Base-by-base conservation (phyloP, 2,329 filamentous ascomycete species). In the Penicillium sp. region DNA sequence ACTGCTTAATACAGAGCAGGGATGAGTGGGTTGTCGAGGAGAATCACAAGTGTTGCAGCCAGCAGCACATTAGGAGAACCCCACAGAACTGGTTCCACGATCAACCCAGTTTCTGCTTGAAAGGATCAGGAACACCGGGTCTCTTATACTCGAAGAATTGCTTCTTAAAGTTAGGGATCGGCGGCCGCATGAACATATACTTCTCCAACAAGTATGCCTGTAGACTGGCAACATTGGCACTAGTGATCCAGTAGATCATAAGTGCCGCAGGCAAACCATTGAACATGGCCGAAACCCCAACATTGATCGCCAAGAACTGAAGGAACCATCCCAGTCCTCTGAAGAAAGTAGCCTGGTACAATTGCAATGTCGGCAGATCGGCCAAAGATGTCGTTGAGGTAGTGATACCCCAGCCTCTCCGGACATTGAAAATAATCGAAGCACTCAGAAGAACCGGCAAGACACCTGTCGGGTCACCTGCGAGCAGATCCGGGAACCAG, bases 401-500 rank as follows among this genome's bases (percentile, higher is more conserved):
- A 2, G 48, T 52, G 39, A 40, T 9, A 18, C 63, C 64, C 64
- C 65, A 69, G 6, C 68, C 68, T 15, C 25, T 37, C 12, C 52
- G 61, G 32, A 81, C 63, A 53, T 79, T 81, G 6, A 72, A 53
- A 13, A 81, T 63, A 49, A 82, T 76, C 4, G 75, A 68, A 0
- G 65, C 70, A 0, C 75, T 76, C 20, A 81, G 68, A 3, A 76
- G 49, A 35, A 75, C 69, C 0, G 80, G 79, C 1, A 83, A 68
- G 2, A 72, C 55, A 2, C 75, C 66, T 2, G 73, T 74, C 0
- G 80, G 72, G 56, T 85, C 82, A 7, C 78, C 67, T 0, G 72
- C 59, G 4, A 80, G 67, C 12, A 86, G 73, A 60, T 84, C 73
- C 1, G 76, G 73, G 48, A 83, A 83, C 81, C 81, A 86, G 1